Evolutionary conservation across 192 early-diverging fungal genomes (phyloP).

Genomic region (Coemansia sp.): DNA sequence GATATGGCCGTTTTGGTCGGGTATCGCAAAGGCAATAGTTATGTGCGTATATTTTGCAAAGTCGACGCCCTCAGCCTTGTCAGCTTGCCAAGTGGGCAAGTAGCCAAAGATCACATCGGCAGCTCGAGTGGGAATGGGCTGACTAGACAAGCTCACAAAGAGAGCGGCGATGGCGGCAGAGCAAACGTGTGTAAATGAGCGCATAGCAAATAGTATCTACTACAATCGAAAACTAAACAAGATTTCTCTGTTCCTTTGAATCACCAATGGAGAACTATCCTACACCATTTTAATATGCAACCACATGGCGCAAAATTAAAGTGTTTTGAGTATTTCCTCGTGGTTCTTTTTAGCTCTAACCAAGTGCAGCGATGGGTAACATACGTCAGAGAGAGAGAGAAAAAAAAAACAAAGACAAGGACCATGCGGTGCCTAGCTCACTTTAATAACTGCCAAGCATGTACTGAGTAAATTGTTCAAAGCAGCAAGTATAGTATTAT

Average conservation of each 20-base stretch:
- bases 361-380: neutral
- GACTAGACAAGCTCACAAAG: neutral
- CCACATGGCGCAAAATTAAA: neutral
- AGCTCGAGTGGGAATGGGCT: neutral
- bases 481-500: neutral
- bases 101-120: slow-evolving; percentile 48
- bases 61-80: slow-evolving; percentile 40
- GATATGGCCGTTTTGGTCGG: slow-evolving; percentile 39
- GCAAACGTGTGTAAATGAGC: neutral
- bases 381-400: neutral
- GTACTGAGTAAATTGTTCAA: too few species aligned
- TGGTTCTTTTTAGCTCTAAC: neutral
- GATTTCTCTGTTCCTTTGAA: neutral
- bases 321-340: neutral
- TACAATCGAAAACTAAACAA: neutral
- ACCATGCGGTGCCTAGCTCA: neutral
- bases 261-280: neutral
- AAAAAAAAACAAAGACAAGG: neutral
- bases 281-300: neutral
- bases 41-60: slow-evolving; percentile 64
- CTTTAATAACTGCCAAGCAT: neutral
- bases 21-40: slow-evolving; percentile 64
- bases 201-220: too few species aligned
- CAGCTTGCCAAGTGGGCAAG: slow-evolving; percentile 45
- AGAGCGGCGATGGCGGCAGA: neutral